Base-by-base conservation (phyloP, 176 grass and related monocot species). In the Eragrostis nindensis region DNA sequence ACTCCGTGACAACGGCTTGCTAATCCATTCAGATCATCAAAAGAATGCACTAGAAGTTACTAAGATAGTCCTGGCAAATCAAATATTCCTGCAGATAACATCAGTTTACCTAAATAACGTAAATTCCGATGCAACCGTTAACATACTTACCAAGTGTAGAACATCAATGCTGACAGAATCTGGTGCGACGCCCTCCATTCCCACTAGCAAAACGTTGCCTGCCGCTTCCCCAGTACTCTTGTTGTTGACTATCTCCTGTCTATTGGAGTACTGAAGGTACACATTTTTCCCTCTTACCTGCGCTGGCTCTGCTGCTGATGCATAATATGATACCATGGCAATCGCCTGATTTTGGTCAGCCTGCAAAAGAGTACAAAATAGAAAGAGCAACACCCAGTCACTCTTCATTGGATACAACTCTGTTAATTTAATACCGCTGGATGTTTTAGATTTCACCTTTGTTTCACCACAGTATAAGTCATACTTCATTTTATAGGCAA, bases 271-370 rank as follows among this genome's bases (percentile, higher is more conserved):
- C 76, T 97, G 94, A 82, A 97, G 91, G 77, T 97, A 97, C 29
- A 97, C 94, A 79, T 93, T 94, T 84, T 97, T 94, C 46, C 94
- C 94, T 85, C 94, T 86, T 87, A 97, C 91, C 86, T 97, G 94
- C 15, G 94, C 94, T 60, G 91, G 91, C 66, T 97, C 94, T 17
- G 94, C 86, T 68, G 94, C 87, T 1, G 94, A 94, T 22, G 94
- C 89, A 73, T 94, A 97, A 75, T 94, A 97, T 53, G 94, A 97
- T 83, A 97, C 70, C 94, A 94, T 94, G 29, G 89, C 81, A 63
- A 97, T 94, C 22, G 94, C 94, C 64, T 97, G 94, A 80, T 94
- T 94, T 85, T 90, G 87, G 65, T 94, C 94, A 73, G 82, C 82
- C 94, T 94, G 82, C 27, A 90, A 76, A 75, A 68, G 29, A 90